These are phyloP conservation scores for Lyophyllum shimeji DNA, from an alignment of 768 basidiomycete genomes.

Conservation along the genomic window DNA sequence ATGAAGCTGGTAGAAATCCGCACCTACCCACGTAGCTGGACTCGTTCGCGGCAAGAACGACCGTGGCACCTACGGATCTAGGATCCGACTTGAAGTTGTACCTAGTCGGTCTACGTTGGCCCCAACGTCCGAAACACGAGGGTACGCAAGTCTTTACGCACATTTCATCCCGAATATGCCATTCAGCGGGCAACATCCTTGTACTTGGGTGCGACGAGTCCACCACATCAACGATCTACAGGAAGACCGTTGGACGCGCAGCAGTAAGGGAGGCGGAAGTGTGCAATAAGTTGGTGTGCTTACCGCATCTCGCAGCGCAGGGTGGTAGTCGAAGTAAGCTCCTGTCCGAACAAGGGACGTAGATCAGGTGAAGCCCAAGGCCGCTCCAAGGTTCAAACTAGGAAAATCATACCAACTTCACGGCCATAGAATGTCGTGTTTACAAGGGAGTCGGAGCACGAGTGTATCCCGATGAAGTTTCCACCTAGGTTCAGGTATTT, in stretches of 20 bases:
- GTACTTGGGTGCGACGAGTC: conserved; percentile 64
- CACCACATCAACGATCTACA: conserved; percentile 59
- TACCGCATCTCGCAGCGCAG: conserved; percentile 63
- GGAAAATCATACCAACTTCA: conserved; percentile 47
- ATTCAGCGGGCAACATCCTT: conserved; percentile 46
- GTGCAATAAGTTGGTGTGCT: conserved; percentile 17
- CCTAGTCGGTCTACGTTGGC: conserved; percentile 27
- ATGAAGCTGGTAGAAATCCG: not conserved
- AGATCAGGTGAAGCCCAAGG: not conserved
- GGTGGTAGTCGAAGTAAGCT: conserved; percentile 73
- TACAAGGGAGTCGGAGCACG: conserved; percentile 59
- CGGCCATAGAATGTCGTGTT: conserved; percentile 56
- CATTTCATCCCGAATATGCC: conserved; percentile 63
- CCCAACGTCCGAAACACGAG: not conserved
- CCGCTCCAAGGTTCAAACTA: not conserved
- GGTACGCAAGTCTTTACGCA: conserved; percentile 29
- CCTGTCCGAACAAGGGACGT: conserved; percentile 32
- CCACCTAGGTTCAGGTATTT: conserved; percentile 67
- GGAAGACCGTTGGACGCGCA: conserved; percentile 14
- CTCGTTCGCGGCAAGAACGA: conserved; percentile 67
- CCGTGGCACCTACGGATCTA: conserved; percentile 55
- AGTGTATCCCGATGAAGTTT: conserved; percentile 69
- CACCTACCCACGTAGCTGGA: conserved; percentile 55
- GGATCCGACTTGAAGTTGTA: conserved; percentile 79
- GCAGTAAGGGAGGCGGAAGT: not conserved